Conservation (phyloP, 306 rosid genomes). For the Urtica urens region DNA sequence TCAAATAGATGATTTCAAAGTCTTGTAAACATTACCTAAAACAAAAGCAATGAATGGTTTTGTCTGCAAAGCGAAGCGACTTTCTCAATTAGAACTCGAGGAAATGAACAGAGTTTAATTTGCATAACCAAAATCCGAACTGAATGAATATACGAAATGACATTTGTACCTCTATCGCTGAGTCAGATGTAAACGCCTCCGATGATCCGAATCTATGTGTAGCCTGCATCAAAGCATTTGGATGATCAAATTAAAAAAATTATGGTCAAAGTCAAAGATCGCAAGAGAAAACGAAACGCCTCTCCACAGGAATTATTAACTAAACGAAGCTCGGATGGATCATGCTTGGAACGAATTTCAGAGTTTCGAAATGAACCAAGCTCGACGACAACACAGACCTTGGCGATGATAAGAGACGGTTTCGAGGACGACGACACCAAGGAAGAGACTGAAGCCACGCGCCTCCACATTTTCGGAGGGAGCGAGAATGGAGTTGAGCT, state of each 20-base stretch:
- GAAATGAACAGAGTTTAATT: slow-evolving; percentile 5
- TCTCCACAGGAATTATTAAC: no score
- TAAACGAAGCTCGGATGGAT: no score
- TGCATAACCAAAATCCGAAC: background rate
- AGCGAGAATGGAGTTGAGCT: no score
- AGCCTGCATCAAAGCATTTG: slow-evolving; percentile 24
- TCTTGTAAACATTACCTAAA: slow-evolving; percentile 49
- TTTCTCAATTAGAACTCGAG: slow-evolving; percentile 15
- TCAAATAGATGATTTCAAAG: background rate
- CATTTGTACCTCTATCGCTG: slow-evolving; percentile 32
- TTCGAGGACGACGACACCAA: slow-evolving; percentile 20
- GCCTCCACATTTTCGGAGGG: slow-evolving; percentile 43
- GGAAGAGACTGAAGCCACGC: slow-evolving; percentile 26
- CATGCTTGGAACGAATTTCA: no score
- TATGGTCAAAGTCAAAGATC: no score
- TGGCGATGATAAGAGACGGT: slow-evolving; percentile 18
- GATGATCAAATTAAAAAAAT: background rate
- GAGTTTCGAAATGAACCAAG: no score
- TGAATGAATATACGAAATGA: background rate
- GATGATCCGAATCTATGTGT: slow-evolving; percentile 15
- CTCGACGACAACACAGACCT: no score
- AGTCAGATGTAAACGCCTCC: slow-evolving; percentile 29
- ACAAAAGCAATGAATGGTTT: slow-evolving; percentile 64
- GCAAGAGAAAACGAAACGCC: no score
- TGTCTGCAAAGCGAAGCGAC: slow-evolving; percentile 40